Evolutionary conservation across 345 rosid genomes (phyloP).

Genomic region (Citrus medica): DNA sequence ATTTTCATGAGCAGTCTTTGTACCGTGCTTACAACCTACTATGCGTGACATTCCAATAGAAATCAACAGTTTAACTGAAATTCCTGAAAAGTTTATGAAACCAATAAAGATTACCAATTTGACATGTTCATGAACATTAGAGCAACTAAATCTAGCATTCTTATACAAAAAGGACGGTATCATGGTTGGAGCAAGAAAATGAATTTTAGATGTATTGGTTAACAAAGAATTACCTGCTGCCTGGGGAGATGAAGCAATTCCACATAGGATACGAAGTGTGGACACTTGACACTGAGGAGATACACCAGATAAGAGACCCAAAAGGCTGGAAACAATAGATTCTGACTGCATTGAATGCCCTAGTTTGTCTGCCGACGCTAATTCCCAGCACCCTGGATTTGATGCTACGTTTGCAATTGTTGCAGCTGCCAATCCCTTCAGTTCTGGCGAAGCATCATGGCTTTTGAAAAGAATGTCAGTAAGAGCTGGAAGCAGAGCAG

Average conservation of each 20-base stretch:
- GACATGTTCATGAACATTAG: not conserved
- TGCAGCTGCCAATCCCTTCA: constrained; percentile 33
- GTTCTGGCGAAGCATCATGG: constrained; percentile 18
- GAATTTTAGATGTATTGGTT: not conserved
- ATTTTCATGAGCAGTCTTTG: not conserved
- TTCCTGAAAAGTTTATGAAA: not conserved
- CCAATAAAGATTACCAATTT: not conserved
- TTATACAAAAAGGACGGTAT: not conserved
- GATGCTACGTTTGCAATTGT: constrained; percentile 38
- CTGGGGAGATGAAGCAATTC: constrained; percentile 42
- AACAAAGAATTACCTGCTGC: constrained; percentile 33
- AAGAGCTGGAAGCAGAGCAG: constrained; percentile 33
- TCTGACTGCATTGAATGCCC: constrained; percentile 40
- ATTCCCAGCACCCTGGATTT: constrained; percentile 47
- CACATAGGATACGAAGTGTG: constrained; percentile 30
- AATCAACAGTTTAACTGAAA: not conserved
- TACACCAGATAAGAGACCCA: constrained; percentile 27
- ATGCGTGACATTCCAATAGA: not conserved
- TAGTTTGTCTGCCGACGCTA: constrained; percentile 31
- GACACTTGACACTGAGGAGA: constrained; percentile 29
- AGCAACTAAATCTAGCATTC: not conserved
- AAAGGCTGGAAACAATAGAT: constrained; percentile 23
- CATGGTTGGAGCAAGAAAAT: not conserved
- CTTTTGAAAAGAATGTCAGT: constrained; percentile 29
- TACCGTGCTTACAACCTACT: not conserved